phyloP scores from a whole-genome alignment of 768 basidiomycete genomes.

The Trametes coccinea region DNA sequence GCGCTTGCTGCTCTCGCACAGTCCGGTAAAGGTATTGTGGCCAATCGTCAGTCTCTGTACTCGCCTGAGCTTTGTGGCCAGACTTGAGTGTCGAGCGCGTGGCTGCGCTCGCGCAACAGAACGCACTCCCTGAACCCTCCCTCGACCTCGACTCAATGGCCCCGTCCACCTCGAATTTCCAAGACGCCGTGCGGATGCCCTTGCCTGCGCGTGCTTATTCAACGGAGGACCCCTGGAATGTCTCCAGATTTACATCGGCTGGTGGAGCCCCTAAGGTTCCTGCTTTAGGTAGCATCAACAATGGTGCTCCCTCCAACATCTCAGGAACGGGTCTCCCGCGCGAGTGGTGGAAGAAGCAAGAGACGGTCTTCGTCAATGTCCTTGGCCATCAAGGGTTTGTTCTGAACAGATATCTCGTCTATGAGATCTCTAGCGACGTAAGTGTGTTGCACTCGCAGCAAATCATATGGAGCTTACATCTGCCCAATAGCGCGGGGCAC shows the following conservation, averaged over 20 bases:
- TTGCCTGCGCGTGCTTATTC: constrained; percentile 50
- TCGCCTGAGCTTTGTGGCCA: constrained; percentile 29
- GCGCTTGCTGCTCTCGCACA: constrained; percentile 88
- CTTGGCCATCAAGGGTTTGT: constrained; percentile 92
- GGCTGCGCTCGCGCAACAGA: constrained; percentile 73
- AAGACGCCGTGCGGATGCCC: constrained; percentile 34
- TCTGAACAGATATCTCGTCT: constrained; percentile 83
- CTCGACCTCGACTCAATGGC: constrained; percentile 64
- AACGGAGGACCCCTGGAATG: constrained; percentile 63
- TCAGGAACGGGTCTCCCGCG: constrained; percentile 71
- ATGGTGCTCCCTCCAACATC: constrained; percentile 57
- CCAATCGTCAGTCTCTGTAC: background rate
- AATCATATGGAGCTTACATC: background rate
- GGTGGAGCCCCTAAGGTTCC: constrained; percentile 20
- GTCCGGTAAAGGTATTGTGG: constrained; percentile 62
- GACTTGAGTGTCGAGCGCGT: constrained; percentile 83
- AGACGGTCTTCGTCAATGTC: constrained; percentile 67
- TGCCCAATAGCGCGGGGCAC: constrained; percentile 50
- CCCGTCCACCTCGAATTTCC: constrained; percentile 53
- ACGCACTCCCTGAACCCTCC: constrained; percentile 73
- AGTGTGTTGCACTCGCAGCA: constrained; percentile 32
- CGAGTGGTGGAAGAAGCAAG: constrained; percentile 88
- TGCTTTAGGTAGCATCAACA: constrained; percentile 32
- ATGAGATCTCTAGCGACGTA: constrained; percentile 78
- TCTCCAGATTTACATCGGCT: constrained; percentile 24